Evolutionary conservation across 192 early-diverging fungal genomes (phyloP).

Genomic region (Phycomyces nitens): DNA sequence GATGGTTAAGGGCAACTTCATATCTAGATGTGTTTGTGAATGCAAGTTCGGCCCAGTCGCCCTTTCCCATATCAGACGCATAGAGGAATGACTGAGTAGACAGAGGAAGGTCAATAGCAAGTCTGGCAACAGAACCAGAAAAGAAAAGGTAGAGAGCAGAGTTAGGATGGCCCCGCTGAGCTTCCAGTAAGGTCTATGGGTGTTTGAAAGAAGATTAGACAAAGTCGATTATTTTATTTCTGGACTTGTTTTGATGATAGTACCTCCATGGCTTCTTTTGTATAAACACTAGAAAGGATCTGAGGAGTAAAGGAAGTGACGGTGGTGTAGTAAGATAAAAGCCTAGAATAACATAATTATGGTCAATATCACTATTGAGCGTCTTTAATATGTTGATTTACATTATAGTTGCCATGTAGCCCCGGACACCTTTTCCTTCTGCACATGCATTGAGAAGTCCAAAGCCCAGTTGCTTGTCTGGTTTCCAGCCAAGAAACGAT

Average conservation of each 20-base stretch:
- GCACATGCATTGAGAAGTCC: conserved; percentile 40
- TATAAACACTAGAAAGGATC: conserved; percentile 41
- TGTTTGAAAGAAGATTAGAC: neutral
- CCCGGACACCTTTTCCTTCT: conserved; percentile 44
- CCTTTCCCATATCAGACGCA: conserved; percentile 32
- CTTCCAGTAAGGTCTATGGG: conserved; percentile 38
- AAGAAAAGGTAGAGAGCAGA: conserved; percentile 53
- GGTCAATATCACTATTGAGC: neutral
- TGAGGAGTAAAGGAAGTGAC: conserved; percentile 47
- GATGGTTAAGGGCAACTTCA: conserved; percentile 47
- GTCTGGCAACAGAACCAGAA: conserved; percentile 41
- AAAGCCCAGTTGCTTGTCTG: conserved; percentile 44
- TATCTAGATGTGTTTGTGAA: conserved; percentile 44
- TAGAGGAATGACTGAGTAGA: conserved; percentile 34
- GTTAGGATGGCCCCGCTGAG: conserved; percentile 41
- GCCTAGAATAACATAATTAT: conserved; percentile 8
- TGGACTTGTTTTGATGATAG: too few species aligned
- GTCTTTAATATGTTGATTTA: too few species aligned
- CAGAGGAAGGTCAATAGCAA: conserved; percentile 28
- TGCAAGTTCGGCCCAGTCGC: conserved; percentile 41
- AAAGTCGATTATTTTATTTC: too few species aligned
- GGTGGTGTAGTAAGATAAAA: conserved; percentile 45
- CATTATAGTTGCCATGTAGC: conserved; percentile 46
- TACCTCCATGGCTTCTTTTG: conserved; percentile 34
- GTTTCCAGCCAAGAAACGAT: conserved; percentile 47